phyloP scores from a whole-genome alignment of 1,139 yeast genomes.

The Magnusiomyces suaveolens region DNA sequence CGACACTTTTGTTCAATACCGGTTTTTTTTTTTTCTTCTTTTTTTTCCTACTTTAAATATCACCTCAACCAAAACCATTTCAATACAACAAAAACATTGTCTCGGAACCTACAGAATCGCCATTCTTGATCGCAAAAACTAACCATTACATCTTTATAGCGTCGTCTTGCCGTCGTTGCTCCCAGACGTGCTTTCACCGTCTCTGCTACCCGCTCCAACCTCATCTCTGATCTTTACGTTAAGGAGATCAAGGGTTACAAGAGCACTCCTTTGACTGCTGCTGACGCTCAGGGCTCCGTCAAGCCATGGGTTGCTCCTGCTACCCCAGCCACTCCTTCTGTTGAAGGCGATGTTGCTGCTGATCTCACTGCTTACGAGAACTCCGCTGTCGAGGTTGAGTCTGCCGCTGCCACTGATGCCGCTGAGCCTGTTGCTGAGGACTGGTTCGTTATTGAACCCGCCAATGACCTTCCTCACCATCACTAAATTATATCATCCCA shows the following conservation, averaged over 20 bases:
- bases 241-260: constrained; percentile 81
- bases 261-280: constrained; percentile 64
- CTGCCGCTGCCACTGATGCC: constrained; percentile 38
- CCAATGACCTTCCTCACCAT: constrained; percentile 52
- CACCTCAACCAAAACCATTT: no score
- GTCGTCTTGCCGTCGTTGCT: constrained; percentile 12
- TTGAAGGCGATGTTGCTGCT: constrained; percentile 62
- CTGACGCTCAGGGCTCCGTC: constrained; percentile 71
- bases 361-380: constrained; percentile 68
- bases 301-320: constrained; percentile 72
- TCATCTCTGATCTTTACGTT: constrained; percentile 76
- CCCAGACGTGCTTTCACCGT: constrained; percentile 13
- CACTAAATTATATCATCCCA: constrained; percentile 3
- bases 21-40: no score
- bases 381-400: constrained; percentile 62
- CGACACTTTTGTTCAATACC: no score
- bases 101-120: no score
- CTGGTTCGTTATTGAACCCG: constrained; percentile 57
- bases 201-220: constrained; percentile 34
- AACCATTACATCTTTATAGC: constrained; percentile 8
- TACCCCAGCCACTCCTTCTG: constrained; percentile 61
- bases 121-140: no score
- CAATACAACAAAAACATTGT: no score
- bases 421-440: constrained; percentile 43
- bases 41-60: no score